These are phyloP conservation scores for Fusarium sp. DNA, from an alignment of 2,329 filamentous ascomycete genomes.

Conservation along the genomic window DNA sequence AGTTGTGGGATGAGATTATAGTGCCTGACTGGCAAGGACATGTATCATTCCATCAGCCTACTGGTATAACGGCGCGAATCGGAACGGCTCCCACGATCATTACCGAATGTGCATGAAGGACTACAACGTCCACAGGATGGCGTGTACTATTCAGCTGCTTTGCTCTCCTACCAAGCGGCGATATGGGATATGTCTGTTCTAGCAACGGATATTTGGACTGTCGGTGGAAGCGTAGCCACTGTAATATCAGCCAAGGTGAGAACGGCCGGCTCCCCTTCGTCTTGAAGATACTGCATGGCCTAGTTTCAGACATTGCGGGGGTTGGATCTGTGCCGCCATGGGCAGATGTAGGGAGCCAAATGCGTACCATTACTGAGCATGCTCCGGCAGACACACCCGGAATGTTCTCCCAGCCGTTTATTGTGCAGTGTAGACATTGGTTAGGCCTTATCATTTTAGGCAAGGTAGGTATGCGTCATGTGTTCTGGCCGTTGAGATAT, in stretches of 20 bases:
- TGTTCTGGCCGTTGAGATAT: not conserved
- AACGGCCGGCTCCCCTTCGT: slow-evolving; percentile 12
- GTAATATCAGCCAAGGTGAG: slow-evolving; percentile 5
- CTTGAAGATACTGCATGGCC: slow-evolving; percentile 25
- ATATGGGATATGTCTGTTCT: not conserved
- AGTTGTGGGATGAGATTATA: slow-evolving; percentile 13
- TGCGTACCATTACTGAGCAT: slow-evolving; percentile 26
- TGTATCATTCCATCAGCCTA: slow-evolving; percentile 36
- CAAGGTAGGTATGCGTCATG: not conserved
- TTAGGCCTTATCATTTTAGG: not conserved
- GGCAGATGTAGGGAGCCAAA: slow-evolving; percentile 24
- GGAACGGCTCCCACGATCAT: slow-evolving; percentile 42
- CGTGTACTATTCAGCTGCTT: slow-evolving; percentile 12
- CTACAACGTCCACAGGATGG: slow-evolving; percentile 29
- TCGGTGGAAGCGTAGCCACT: slow-evolving; percentile 11
- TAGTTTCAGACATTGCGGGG: slow-evolving; percentile 38
- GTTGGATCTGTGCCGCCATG: slow-evolving; percentile 21
- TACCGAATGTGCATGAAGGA: slow-evolving; percentile 27
- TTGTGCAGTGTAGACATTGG: not conserved
- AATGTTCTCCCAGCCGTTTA: slow-evolving; percentile 15
- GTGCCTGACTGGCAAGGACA: slow-evolving; percentile 22
- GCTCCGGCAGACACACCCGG: slow-evolving; percentile 6
- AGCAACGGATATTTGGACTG: slow-evolving; percentile 17
- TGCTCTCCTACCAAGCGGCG: not conserved
- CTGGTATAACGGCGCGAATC: slow-evolving; percentile 39